phyloP scores from a whole-genome alignment of 1,284 basidiomycete genomes.

The Ustilago esculenta region DNA sequence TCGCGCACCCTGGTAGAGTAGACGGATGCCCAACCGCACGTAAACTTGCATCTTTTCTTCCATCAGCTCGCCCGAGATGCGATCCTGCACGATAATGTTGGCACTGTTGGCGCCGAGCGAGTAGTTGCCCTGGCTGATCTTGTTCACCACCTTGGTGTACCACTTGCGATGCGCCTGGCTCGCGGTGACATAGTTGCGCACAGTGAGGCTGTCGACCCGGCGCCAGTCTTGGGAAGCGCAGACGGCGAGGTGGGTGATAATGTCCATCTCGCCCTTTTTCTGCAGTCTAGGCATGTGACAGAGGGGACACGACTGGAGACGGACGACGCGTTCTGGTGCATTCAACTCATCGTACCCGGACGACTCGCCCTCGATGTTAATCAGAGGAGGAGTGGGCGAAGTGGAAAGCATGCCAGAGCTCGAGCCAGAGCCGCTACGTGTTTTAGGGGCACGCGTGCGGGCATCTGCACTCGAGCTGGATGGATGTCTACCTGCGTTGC shows the following conservation, averaged over 20 bases:
- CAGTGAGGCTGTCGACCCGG: constrained; percentile 75
- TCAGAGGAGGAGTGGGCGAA: constrained; percentile 22
- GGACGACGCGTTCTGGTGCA: constrained; percentile 82
- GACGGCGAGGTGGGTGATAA: constrained; percentile 85
- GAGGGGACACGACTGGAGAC: constrained; percentile 90
- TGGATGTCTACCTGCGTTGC: not conserved
- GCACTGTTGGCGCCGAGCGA: constrained; percentile 88
- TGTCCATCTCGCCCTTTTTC: constrained; percentile 88
- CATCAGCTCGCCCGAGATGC: constrained; percentile 85
- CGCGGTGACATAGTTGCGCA: constrained; percentile 94
- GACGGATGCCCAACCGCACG: constrained; percentile 87
- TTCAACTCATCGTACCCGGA: constrained; percentile 8
- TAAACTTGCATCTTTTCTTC: constrained; percentile 99
- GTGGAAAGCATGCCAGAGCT: constrained; percentile 28
- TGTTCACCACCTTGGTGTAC: constrained; percentile 86
- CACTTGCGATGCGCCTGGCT: constrained; percentile 96
- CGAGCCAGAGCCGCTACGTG: constrained; percentile 12
- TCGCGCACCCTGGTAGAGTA: constrained; percentile 90
- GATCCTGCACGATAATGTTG: constrained; percentile 77
- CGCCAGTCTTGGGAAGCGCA: constrained; percentile 91
- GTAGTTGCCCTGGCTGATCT: constrained; percentile 81
- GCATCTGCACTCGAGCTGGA: not conserved
- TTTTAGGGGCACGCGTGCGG: not conserved
- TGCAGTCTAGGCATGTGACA: constrained; percentile 87
- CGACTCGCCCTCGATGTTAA: constrained; percentile 22